phyloP scores from a whole-genome alignment of 106 monocot genomes.

The Gastrodia elata region DNA sequence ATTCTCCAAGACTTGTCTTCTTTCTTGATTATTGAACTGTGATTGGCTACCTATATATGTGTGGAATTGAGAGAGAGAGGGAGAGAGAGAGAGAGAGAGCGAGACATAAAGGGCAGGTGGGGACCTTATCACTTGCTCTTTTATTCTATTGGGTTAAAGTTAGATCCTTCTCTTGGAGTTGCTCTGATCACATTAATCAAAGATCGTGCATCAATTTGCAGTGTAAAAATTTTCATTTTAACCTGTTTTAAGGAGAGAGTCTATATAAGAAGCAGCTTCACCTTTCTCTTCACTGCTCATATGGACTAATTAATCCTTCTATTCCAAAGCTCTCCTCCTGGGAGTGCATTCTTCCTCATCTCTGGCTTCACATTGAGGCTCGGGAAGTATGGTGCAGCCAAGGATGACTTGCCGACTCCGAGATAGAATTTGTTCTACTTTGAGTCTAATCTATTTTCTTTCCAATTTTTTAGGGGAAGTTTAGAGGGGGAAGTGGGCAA shows the following conservation, averaged over 20 bases:
- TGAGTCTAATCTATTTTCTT: neutral
- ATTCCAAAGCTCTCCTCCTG: neutral
- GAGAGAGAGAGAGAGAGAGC: neutral
- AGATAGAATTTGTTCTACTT: neutral
- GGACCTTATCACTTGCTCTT: conserved; percentile 29
- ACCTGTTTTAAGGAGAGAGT: neutral
- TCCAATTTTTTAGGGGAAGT: neutral
- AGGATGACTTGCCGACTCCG: conserved; percentile 76
- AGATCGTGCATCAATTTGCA: conserved; percentile 9
- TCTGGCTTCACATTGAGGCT: conserved; percentile 42
- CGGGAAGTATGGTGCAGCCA: conserved; percentile 65
- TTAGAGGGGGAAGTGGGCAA: conserved; percentile 41
- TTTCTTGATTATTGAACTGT: neutral
- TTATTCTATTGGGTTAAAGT: conserved; percentile 22
- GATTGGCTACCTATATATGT: conserved; percentile 5
- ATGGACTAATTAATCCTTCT: neutral
- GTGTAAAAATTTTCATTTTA: neutral
- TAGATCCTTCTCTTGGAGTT: conserved; percentile 29
- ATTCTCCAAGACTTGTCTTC: neutral
- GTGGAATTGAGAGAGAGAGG: neutral
- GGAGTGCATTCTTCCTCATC: conserved; percentile 9
- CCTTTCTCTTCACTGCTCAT: neutral
- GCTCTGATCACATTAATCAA: conserved; percentile 16
- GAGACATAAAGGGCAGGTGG: conserved; percentile 3
- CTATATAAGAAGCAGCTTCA: conserved; percentile 4